Evolutionary conservation across 148 eudicot genomes (phyloP), one percentile per base, ranked within the genome.

Genomic region (Salicornia ramosissima): DNA sequence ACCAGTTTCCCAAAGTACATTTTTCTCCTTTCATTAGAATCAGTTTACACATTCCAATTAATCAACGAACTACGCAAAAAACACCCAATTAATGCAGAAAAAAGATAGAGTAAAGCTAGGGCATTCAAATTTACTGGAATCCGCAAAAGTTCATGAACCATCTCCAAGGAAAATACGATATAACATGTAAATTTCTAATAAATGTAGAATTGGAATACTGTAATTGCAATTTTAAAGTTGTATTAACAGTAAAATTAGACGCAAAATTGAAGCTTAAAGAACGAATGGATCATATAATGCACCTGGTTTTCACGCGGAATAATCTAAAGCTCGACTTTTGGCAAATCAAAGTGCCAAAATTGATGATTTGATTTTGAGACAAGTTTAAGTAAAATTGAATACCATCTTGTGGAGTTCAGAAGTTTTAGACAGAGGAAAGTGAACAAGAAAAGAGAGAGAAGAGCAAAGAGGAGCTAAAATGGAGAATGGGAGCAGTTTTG

Each of bases 121-220:
- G 65, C 65, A 64, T 63, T 25, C 70, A 70, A 75, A 29, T 43
- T 63, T 10, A 64, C 49, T 15, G 5, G 10, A 39, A 57, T 49
- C 74, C 69, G 64, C 22, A 70, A 40, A 75, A 31, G 50, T 29
- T 5, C 18, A 46, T 45, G 3, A 70, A 43, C 49, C 25, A 19
- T 29, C 21, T 22, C 40, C 5, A 3, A 24, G 15, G 10, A 69
- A 45, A 12, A 30, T 31, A 18, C 36, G 16, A 33, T 10, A 15
- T 14, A 3, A 16, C 33, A 69, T 10, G 10, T 50, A 65, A 45
- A 30, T 57, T 47, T 3, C 28, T 36, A n/a, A 52, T 14, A 69
- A 43, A 24, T 40, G 5, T n/a, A 54, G 10, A 5, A 40, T 43
- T 31, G 19, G 34, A 51, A 2, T 28, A 36, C 40, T 36, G 8